Evolutionary conservation across 768 basidiomycete genomes (phyloP), one percentile per base, ranked within the genome.

Genomic region (Cystobasidium onofrii): DNA sequence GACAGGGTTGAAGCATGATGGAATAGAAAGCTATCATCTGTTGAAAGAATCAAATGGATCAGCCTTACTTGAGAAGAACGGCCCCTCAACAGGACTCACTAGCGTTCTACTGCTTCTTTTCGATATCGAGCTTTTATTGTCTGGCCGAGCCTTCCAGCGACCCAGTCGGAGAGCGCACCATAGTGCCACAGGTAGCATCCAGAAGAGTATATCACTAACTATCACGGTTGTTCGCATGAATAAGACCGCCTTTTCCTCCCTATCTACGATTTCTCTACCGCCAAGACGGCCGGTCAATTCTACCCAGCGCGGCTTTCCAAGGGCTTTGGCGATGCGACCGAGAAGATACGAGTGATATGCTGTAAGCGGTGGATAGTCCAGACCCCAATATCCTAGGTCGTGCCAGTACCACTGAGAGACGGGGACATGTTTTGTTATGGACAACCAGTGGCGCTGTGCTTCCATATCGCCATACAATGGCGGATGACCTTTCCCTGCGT

Each of bases 311-410:
- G 75, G 64, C 2, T 41, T 1, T 20, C 73, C 50, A 10, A 34
- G 18, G 0, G 66, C 61, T 18, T 66, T 69, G 15, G 76, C 73
- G 46, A 76, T 13, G 12, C 41, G 7, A 29, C 77, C 78, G 66
- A 78, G 65, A 65, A 78, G 23, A 55, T 74, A 62, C 1, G 80
- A 80, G 64, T 80, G 77, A 54, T 94, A 95, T 1, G 91, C 94
- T 1, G 93, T 96, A 75, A 96, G 78, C 1, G 93, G 93, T 1
- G 93, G 93, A 82, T 97, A 97, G 81, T 97, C 94, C 64, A 97
- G 84, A 0, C 91, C 91, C 94, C 94, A 97, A 78, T 95, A 95
- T 41, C 86, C 86, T 34, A 90, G 84, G 78, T 95, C 90, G 80
- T 92, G 90, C 0, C 82, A 87, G 81, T 97, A 97, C 94, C 94